phyloP scores from a whole-genome alignment of 768 basidiomycete species.

The Chalciporus pseudorubinellus region DNA sequence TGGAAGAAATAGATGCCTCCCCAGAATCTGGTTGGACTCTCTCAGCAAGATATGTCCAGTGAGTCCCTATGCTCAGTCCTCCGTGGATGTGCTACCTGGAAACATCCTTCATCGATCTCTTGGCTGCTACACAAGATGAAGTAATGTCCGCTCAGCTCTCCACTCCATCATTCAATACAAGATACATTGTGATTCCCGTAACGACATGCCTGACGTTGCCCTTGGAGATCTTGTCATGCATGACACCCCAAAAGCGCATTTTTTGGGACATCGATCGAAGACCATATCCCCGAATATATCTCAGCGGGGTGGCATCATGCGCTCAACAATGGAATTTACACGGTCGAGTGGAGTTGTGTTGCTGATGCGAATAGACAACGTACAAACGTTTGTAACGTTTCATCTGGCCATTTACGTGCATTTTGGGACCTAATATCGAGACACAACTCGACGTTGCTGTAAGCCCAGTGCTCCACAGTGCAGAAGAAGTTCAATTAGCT shows the following conservation, averaged over 20 bases:
- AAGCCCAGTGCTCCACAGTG: too few relatives aligned
- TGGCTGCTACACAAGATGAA: constrained; percentile 21
- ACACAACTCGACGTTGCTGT: too few relatives aligned
- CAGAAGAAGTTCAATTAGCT: too few relatives aligned
- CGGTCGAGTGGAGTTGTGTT: constrained; percentile 14
- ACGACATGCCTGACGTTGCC: constrained; percentile 24
- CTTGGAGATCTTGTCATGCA: constrained; percentile 10
- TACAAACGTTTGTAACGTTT: constrained; percentile 9
- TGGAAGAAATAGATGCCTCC: constrained; percentile 45
- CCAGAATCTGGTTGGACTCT: constrained; percentile 33
- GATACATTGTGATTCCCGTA: constrained; percentile 33
- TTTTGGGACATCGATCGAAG: constrained; percentile 39
- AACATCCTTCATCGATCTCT: constrained; percentile 27
- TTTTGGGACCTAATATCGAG: neutral
- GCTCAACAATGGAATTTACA: constrained; percentile 33
- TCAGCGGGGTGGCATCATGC: constrained; percentile 29
- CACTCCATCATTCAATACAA: neutral
- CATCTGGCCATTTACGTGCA: neutral
- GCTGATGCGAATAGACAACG: neutral
- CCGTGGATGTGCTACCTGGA: constrained; percentile 20
- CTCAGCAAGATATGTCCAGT: too few relatives aligned
- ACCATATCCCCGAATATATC: constrained; percentile 35
- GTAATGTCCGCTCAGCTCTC: neutral
- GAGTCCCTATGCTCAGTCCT: neutral
- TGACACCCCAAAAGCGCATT: constrained; percentile 17